Conservation (phyloP, 1,139 yeast species). For the Candida freyschussii region DNA sequence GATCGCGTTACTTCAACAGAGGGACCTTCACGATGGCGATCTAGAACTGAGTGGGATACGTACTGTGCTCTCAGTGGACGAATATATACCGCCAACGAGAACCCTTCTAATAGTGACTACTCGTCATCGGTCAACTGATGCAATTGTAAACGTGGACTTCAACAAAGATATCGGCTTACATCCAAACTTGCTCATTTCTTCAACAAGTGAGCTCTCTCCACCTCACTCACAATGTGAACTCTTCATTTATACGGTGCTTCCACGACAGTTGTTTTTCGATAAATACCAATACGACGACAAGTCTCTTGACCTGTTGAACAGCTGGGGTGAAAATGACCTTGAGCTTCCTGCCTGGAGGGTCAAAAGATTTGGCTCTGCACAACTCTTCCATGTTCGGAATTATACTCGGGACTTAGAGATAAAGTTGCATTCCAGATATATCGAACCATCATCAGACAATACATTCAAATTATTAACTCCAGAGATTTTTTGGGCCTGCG, state of each 20-base stretch:
- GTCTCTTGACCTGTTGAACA: conserved; percentile 22
- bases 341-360: conserved; percentile 46
- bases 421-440: conserved; percentile 47
- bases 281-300: conserved; percentile 33
- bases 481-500: conserved; percentile 46
- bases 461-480: conserved; percentile 33
- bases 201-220: conserved; percentile 11
- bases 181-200: conserved; percentile 30
- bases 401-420: conserved; percentile 27
- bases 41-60: conserved; percentile 22
- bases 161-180: conserved; percentile 42
- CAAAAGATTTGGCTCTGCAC: conserved; percentile 36
- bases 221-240: conserved; percentile 29
- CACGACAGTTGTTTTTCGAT: conserved; percentile 32
- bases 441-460: conserved; percentile 32
- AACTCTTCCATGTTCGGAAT: conserved; percentile 34
- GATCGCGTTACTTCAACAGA: conserved; percentile 20
- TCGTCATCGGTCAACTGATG: conserved; percentile 15
- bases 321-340: conserved; percentile 34
- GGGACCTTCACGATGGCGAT: conserved; percentile 13
- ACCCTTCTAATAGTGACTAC: conserved; percentile 22
- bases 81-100: conserved; percentile 19
- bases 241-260: conserved; percentile 26
- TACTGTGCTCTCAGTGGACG: conserved; percentile 13
- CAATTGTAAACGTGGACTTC: conserved; percentile 18